These are phyloP conservation scores for Phytophthora cajani DNA, from an alignment of 352 stramenopile species.

Conservation along the genomic window DNA sequence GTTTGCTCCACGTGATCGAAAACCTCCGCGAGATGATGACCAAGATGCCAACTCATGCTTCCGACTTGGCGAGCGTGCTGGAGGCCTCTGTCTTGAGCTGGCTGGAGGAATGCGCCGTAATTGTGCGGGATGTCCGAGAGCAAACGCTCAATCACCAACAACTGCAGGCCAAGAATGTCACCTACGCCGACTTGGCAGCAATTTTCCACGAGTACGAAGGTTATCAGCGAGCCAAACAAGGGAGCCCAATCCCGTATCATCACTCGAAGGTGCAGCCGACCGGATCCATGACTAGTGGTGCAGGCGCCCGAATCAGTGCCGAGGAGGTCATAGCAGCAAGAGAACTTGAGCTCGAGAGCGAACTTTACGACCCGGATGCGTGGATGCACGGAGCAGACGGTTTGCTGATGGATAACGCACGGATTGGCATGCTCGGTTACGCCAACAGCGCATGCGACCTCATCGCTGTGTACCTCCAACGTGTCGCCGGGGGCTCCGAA, in stretches of 20 bases:
- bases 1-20: slow-evolving; percentile 71
- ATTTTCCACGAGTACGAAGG: slow-evolving; percentile 76
- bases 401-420: slow-evolving; percentile 77
- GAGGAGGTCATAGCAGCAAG: slow-evolving; percentile 58
- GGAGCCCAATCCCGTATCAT: slow-evolving; percentile 58
- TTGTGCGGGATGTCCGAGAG: slow-evolving; percentile 83
- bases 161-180: slow-evolving; percentile 54
- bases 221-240: slow-evolving; percentile 65
- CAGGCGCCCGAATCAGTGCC: slow-evolving; percentile 18
- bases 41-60: slow-evolving; percentile 68
- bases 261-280: slow-evolving; percentile 51
- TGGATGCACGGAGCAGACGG: slow-evolving; percentile 58
- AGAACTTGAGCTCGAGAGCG: slow-evolving; percentile 68
- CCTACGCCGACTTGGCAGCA: slow-evolving; percentile 60
- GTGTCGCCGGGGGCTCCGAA: slow-evolving; percentile 29
- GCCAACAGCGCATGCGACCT: slow-evolving; percentile 80
- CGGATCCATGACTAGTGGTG: not conserved
- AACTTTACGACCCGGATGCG: slow-evolving; percentile 63
- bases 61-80: slow-evolving; percentile 66
- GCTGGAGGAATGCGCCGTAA: slow-evolving; percentile 72
- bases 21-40: slow-evolving; percentile 76
- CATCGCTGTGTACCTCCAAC: slow-evolving; percentile 62
- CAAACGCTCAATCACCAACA: slow-evolving; percentile 75
- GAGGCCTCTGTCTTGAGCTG: slow-evolving; percentile 73
- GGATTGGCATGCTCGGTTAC: slow-evolving; percentile 81